Conservation (phyloP, 1,139 yeast species). For the Yamadazyma friedrichii region DNA sequence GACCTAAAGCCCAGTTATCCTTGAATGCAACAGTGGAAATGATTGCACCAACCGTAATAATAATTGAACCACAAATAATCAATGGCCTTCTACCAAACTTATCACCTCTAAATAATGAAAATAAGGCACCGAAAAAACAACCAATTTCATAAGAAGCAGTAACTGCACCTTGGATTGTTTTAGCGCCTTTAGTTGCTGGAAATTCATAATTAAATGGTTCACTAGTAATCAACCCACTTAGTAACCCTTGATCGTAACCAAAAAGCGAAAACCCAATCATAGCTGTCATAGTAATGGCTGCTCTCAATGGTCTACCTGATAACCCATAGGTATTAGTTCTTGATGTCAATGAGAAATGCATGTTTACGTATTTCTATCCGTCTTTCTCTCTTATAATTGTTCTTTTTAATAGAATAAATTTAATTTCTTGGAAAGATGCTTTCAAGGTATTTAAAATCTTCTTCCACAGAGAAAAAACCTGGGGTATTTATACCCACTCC, state of each 20-base stretch:
- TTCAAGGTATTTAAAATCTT: no score
- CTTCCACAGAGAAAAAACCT: not conserved
- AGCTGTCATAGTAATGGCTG: slow-evolving; percentile 54
- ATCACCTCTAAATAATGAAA: slow-evolving; percentile 65
- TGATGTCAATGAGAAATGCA: slow-evolving; percentile 14
- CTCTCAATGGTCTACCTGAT: slow-evolving; percentile 42
- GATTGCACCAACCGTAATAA: slow-evolving; percentile 63
- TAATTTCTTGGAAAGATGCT: no score
- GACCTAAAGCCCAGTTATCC: slow-evolving; percentile 53
- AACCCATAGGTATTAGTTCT: slow-evolving; percentile 49
- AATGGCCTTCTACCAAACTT: slow-evolving; percentile 64
- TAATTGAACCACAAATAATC: slow-evolving; percentile 55
- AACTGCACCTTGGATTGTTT: slow-evolving; percentile 62
- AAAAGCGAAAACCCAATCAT: slow-evolving; percentile 67
- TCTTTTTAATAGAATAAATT: no score
- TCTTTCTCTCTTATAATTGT: not conserved
- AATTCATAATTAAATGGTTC: slow-evolving; percentile 56
- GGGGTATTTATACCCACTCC: not conserved
- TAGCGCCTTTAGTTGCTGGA: slow-evolving; percentile 45
- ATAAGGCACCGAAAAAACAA: slow-evolving; percentile 71
- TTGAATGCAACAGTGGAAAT: slow-evolving; percentile 61
- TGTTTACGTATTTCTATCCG: no score
- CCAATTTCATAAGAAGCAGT: slow-evolving; percentile 76
- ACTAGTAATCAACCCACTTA: slow-evolving; percentile 71
- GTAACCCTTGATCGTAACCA: slow-evolving; percentile 81